phyloP scores from a whole-genome alignment of 345 rosid genomes.

The Rhodomyrtus tomentosa region DNA sequence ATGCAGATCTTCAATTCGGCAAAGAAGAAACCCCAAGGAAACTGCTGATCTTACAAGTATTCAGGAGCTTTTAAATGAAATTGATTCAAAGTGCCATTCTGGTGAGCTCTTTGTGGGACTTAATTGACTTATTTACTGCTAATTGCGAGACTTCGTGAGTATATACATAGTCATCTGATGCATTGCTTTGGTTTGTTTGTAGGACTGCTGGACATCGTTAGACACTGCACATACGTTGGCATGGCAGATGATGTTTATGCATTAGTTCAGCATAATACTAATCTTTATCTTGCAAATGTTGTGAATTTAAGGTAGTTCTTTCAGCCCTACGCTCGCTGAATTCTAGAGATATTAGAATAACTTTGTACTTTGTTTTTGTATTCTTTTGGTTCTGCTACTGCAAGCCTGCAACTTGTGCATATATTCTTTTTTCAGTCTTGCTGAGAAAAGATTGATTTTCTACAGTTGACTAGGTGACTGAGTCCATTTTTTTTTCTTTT shows the following conservation, averaged over 20 bases:
- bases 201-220: conserved; percentile 75
- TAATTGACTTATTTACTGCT: background rate
- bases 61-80: conserved; percentile 61
- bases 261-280: conserved; percentile 77
- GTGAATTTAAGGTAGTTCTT: conserved; percentile 64
- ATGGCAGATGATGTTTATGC: conserved; percentile 94
- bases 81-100: conserved; percentile 56
- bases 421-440: background rate
- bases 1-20: conserved; percentile 63
- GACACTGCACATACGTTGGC: conserved; percentile 81
- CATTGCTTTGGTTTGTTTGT: conserved; percentile 6
- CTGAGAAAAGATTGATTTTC: background rate
- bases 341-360: background rate
- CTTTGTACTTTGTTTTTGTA: background rate
- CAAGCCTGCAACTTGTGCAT: background rate
- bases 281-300: conserved; percentile 82
- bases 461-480: background rate
- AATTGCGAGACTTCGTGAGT: background rate
- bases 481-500: background rate
- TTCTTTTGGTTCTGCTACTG: background rate
- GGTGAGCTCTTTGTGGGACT: conserved; percentile 23
- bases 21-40: conserved; percentile 89
- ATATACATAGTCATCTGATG: background rate
- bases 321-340: background rate
- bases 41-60: conserved; percentile 88